A percentile compares a stretch with the other conserved stretches of the same genome.
Evolutionary conservation across 129 eudicot genomes (phyloP).

Genomic region (Tagetes erecta): DNA sequence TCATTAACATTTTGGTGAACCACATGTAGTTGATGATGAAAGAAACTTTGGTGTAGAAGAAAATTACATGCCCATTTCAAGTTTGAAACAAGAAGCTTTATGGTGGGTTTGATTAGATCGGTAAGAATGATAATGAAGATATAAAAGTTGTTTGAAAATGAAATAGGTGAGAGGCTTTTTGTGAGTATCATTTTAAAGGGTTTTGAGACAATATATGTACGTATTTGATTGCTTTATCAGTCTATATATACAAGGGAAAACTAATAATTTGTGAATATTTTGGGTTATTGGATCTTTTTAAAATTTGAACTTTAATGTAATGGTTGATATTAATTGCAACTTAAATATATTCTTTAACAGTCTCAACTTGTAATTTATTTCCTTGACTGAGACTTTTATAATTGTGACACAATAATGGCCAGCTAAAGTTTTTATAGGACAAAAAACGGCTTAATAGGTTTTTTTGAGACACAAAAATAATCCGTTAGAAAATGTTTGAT

Average conservation of each 20-base stretch:
- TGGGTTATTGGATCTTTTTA: too few relatives aligned
- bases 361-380: too few relatives aligned
- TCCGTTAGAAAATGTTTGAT: too few relatives aligned
- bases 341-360: too few relatives aligned
- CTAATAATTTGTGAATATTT: neutral
- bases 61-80: slow-evolving; percentile 34
- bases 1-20: slow-evolving; percentile 6
- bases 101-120: slow-evolving; percentile 1
- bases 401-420: too few relatives aligned
- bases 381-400: too few relatives aligned
- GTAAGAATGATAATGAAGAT: slow-evolving; percentile 27
- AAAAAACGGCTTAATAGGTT: too few relatives aligned
- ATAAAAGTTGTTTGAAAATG: slow-evolving; percentile 18
- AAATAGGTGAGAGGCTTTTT: slow-evolving; percentile 25
- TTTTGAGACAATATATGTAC: slow-evolving; percentile 12
- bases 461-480: too few relatives aligned
- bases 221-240: neutral
- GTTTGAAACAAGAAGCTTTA: slow-evolving; percentile 8
- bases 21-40: slow-evolving; percentile 20
- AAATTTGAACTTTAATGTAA: too few relatives aligned
- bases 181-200: slow-evolving; percentile 21
- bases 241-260: slow-evolving; percentile 12
- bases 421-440: too few relatives aligned
- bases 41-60: slow-evolving; percentile 35
- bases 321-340: too few relatives aligned